Base-by-base conservation (phyloP, 495 filamentous ascomycete species). In the Podospora conica region DNA sequence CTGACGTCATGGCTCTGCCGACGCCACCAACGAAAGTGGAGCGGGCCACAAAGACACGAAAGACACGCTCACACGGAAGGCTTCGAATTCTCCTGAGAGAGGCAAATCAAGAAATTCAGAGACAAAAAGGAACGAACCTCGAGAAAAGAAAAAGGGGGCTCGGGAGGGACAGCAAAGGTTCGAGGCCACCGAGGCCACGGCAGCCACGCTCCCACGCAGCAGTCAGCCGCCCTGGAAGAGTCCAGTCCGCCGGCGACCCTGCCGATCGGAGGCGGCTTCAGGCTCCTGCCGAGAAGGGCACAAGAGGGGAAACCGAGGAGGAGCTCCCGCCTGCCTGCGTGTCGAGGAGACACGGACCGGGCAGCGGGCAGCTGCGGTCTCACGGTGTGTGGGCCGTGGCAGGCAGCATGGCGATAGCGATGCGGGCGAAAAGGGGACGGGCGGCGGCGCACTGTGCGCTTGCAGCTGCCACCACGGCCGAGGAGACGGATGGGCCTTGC, bases 71-170 rank as follows among this genome's bases (percentile, higher is more conserved):
- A n/a, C n/a, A n/a, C 40, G 40, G 18, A 31, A 31, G 29, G 9
- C 31, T 25, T 61, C 59, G 23, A 53, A 53, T 28, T 61, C 59
- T 40, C 40, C 40, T 55, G 61, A 63, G 61, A 63, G 61, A 25
- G 61, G 61, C 25, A 55, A 55, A 28, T 7, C 15, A 29, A 28
- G 29, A 55, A 55, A n/a, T 28, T 24, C 18, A 25, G n/a, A 53
- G 21, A 21, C n/a, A 55, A 55, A 61, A 53, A 20, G 6, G 25
- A 22, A 40, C 9, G 3, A 24, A 25, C 9, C 21, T 60, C 15
- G 20, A 27, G 10, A 22, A 27, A 31, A 60, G 29, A 29, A n/a
- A n/a, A n/a, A n/a, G n/a, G n/a, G n/a, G n/a, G n/a, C n/a, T n/a
- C n/a, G n/a, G n/a, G n/a, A 18, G n/a, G 22, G 25, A 10, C 57